phyloP scores from a whole-genome alignment of 129 eudicot genomes.

The Sambucus nigra region DNA sequence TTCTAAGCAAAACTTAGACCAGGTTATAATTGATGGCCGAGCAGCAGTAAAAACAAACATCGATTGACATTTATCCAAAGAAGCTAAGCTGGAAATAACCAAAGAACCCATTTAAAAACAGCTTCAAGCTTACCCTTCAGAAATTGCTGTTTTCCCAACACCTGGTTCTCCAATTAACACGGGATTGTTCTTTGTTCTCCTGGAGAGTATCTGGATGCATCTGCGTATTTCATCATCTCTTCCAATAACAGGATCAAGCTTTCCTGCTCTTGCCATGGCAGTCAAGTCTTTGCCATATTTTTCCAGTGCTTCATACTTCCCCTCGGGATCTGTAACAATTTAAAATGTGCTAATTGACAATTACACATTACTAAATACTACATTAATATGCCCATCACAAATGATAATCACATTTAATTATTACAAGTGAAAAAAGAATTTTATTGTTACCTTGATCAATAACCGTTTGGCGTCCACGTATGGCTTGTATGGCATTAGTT shows the following conservation, averaged over 20 bases:
- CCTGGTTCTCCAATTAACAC: constrained; percentile 99
- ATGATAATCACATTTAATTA: not conserved
- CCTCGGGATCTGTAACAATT: constrained; percentile 71
- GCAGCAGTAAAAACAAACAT: no score
- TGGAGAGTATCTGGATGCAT: constrained; percentile 90
- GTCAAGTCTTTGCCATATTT: constrained; percentile 96
- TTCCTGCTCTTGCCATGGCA: constrained; percentile 86
- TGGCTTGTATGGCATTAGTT: constrained; percentile 58
- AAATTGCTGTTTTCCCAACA: constrained; percentile 97
- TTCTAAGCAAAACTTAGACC: no score
- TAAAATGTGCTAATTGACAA: not conserved
- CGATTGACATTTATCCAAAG: not conserved
- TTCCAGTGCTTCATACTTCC: constrained; percentile 88
- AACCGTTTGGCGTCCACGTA: constrained; percentile 84
- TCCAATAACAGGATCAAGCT: constrained; percentile 97
- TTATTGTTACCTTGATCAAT: constrained; percentile 73
- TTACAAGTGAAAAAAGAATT: not conserved
- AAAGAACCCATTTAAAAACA: not conserved
- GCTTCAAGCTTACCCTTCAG: constrained; percentile 67
- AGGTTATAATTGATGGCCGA: no score
- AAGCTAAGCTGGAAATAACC: not conserved
- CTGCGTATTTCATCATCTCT: constrained; percentile 97
- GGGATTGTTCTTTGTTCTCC: constrained; percentile 98
- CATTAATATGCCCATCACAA: not conserved
- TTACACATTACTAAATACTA: not conserved